Base-by-base conservation (phyloP, 371 early-diverging fungal species). In the Gilbertella persicaria region DNA sequence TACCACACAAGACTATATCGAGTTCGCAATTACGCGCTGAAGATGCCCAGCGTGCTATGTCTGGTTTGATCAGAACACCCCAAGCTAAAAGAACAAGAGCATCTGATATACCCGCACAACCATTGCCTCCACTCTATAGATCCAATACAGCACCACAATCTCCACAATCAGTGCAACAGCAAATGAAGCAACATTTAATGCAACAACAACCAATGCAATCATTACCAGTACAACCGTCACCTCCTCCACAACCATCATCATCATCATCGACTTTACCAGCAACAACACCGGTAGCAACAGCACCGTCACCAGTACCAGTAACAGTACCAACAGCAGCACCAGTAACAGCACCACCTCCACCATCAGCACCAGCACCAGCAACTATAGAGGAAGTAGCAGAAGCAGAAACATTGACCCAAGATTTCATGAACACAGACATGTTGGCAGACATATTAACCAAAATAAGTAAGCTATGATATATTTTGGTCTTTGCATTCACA, bases 341-440 rank as follows among this genome's bases (percentile, higher is more conserved):
- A 44, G n/a, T 24, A 50, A 17, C 50, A 26, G 13, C 40, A 44
- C 55, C 35, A 37, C 47, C 25, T 6, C 35, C 12, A 47, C 17
- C 8, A 25, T 39, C 43, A 29, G 44, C 26, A 6, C 60, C 42
- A 38, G 5, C 58, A 42, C 7, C 54, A 48, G 0, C 50, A 20
- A n/a, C 41, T 23, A 40, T 24, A 33, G 30, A 60, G 63, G 79
- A 76, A 45, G 86, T 83, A 67, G 67, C 58, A 1, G 83, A 82
- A 9, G 80, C 78, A 45, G 66, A 70, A 29, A 66, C 75, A 2
- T 66, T 74, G 24, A 50, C 66, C 1, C 88, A 85, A 54, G 64
- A 71, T 24, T 79, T 88, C 40, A 66, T 85, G 57, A 83, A 85
- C 62, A 26, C 71, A 17, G 55, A 67, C 0, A 53, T 67, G 38